Evolutionary conservation across 2,329 filamentous ascomycete species (phyloP).

Genomic region (Periglandula ipomoeae): DNA sequence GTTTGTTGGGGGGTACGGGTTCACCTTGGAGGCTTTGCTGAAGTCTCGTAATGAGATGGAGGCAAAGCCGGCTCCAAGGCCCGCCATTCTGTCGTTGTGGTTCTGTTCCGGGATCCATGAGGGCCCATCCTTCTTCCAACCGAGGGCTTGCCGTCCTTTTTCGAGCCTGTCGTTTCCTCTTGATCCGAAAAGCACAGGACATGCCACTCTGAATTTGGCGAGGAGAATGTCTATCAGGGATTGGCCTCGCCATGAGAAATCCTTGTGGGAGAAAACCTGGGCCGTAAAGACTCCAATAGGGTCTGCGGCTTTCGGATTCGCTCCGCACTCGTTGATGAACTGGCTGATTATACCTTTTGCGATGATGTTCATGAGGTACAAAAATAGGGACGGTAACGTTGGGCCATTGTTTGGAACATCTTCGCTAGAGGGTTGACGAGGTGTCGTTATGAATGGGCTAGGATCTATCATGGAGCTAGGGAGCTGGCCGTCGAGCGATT

Average conservation of each 20-base stretch:
- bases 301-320: conserved; percentile 59
- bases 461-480: conserved; percentile 46
- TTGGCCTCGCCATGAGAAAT: conserved; percentile 57
- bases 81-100: conserved; percentile 78
- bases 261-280: conserved; percentile 61
- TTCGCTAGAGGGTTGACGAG: conserved; percentile 32
- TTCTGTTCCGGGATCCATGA: conserved; percentile 57
- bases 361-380: conserved; percentile 71
- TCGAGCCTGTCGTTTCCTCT: conserved; percentile 66
- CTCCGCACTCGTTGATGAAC: conserved; percentile 56
- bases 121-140: conserved; percentile 58
- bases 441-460: conserved; percentile 40
- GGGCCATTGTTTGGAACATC: conserved; percentile 42
- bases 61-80: conserved; percentile 75
- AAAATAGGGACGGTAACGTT: conserved; percentile 52
- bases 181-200: conserved; percentile 80
- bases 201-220: conserved; percentile 70
- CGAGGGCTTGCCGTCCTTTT: conserved; percentile 56
- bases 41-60: conserved; percentile 79
- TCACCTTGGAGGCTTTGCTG: conserved; percentile 54
- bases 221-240: conserved; percentile 76
- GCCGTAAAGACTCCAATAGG: conserved; percentile 70
- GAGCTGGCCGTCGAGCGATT: conserved; percentile 41
- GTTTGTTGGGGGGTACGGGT: conserved; percentile 67
- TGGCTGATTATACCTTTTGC: conserved; percentile 65